Percentiles rank a stretch among this genome's conserved stretches.
Conservation (phyloP, 2,329 filamentous ascomycete species). For the Trichothecium sympodiale region DNA sequence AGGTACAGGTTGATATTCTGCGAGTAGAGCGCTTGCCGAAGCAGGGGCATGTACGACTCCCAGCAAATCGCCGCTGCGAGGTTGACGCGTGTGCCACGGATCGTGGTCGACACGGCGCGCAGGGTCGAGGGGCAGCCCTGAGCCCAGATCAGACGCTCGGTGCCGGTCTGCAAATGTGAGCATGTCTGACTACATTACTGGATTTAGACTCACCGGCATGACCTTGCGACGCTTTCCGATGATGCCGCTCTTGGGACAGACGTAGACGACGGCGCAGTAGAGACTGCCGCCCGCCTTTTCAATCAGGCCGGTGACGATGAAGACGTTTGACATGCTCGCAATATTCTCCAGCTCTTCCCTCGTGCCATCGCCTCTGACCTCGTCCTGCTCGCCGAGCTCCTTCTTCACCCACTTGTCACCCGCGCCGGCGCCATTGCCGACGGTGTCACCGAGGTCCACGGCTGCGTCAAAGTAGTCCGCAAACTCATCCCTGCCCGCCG, state of each 20-base stretch:
- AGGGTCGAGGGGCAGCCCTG: conserved; percentile 73
- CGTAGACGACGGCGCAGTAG: conserved; percentile 75
- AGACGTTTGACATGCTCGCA: conserved; percentile 67
- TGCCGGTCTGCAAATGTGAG: conserved; percentile 46
- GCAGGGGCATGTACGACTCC: conserved; percentile 92
- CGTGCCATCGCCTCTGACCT: conserved; percentile 44
- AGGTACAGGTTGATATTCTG: conserved; percentile 91
- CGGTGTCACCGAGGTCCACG: conserved; percentile 75
- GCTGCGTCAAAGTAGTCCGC: conserved; percentile 67
- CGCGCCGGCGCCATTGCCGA: conserved; percentile 48
- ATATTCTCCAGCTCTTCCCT: conserved; percentile 69
- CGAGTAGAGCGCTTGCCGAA: conserved; percentile 72
- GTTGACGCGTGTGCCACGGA: conserved; percentile 69
- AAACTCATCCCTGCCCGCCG: conserved; percentile 69
- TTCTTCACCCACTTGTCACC: conserved; percentile 61
- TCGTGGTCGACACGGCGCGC: conserved; percentile 65
- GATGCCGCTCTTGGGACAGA: conserved; percentile 61
- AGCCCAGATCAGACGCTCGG: conserved; percentile 79
- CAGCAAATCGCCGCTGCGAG: conserved; percentile 86
- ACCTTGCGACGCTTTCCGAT: conserved; percentile 85
- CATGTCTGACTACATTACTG: background rate
- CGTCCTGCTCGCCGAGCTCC: conserved; percentile 28
- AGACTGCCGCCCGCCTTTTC: conserved; percentile 72
- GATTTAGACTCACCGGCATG: conserved; percentile 55
- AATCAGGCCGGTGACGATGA: conserved; percentile 69